Conservation (phyloP, 257 asterid species). For the Rubia yunnanensis region DNA sequence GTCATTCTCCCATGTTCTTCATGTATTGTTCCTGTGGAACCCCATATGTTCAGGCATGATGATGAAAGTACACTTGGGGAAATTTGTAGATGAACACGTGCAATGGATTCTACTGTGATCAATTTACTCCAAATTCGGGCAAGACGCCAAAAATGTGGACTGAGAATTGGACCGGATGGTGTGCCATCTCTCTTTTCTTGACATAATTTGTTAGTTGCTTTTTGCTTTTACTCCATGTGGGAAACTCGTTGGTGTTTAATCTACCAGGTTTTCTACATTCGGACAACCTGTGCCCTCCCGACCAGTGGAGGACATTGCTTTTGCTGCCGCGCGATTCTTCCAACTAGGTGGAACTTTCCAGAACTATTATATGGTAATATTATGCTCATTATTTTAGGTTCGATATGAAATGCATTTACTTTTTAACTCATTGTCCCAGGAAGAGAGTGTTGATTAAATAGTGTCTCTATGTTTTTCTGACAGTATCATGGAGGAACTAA, state of each 20-base stretch:
- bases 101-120: slow-evolving; percentile 88
- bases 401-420: not conserved
- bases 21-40: not conserved
- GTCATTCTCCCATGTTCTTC: not conserved
- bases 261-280: slow-evolving; percentile 57
- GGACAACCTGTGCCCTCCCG: slow-evolving; percentile 67
- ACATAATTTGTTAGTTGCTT: slow-evolving; percentile 4
- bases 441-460: not conserved
- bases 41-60: not conserved
- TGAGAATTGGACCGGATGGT: slow-evolving; percentile 98
- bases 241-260: not conserved
- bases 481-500: slow-evolving; percentile 97
- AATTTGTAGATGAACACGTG: slow-evolving; percentile 73
- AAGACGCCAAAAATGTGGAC: slow-evolving; percentile 89
- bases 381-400: not conserved
- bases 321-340: slow-evolving; percentile 80
- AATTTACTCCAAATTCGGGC: slow-evolving; percentile 73
- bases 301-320: slow-evolving; percentile 84
- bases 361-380: slow-evolving; percentile 80
- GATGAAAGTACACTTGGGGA: not conserved
- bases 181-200: not conserved
- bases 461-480: not conserved
- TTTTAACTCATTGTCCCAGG: not conserved
- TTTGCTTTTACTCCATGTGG: not conserved
- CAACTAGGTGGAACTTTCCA: slow-evolving; percentile 91